Conservation (phyloP, 768 basidiomycete genomes). For the Termitomyces sp. region DNA sequence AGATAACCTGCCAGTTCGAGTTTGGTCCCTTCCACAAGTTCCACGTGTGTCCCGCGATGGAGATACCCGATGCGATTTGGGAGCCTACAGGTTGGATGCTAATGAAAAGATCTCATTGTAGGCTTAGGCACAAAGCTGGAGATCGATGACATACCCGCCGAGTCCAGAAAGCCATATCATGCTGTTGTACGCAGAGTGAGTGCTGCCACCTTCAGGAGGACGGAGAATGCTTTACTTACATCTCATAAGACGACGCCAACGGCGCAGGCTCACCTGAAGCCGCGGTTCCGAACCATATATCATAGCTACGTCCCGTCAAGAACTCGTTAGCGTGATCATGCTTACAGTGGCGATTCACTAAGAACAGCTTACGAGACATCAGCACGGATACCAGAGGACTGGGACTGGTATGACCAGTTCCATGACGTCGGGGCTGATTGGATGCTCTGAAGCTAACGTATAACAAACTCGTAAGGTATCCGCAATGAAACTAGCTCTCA, state of each 20-base stretch:
- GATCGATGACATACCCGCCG: constrained; percentile 39
- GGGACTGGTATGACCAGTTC: constrained; percentile 45
- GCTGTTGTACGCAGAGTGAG: constrained; percentile 21
- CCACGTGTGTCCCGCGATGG: constrained; percentile 50
- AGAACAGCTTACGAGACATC: constrained; percentile 42
- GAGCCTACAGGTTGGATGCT: constrained; percentile 59
- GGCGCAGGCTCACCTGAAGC: constrained; percentile 43
- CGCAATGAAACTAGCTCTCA: neutral
- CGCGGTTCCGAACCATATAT: constrained; percentile 50
- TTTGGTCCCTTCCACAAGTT: constrained; percentile 55
- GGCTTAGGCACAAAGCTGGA: neutral
- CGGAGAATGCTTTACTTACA: constrained; percentile 29
- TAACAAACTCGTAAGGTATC: neutral
- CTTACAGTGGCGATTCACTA: neutral
- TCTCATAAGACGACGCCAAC: constrained; percentile 47
- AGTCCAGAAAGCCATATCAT: constrained; percentile 62
- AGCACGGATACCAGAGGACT: constrained; percentile 45
- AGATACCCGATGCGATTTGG: constrained; percentile 37
- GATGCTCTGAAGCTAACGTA: constrained; percentile 32
- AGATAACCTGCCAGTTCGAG: constrained; percentile 52
- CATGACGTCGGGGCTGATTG: constrained; percentile 46
- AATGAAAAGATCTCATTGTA: too few relatives aligned
- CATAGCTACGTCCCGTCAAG: constrained; percentile 34
- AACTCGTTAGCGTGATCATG: neutral
- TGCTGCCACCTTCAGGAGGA: neutral